Evolutionary conservation across 192 early-diverging fungal species (phyloP), one percentile per base, ranked within the genome.

Genomic region (Kickxella alabastrina): DNA sequence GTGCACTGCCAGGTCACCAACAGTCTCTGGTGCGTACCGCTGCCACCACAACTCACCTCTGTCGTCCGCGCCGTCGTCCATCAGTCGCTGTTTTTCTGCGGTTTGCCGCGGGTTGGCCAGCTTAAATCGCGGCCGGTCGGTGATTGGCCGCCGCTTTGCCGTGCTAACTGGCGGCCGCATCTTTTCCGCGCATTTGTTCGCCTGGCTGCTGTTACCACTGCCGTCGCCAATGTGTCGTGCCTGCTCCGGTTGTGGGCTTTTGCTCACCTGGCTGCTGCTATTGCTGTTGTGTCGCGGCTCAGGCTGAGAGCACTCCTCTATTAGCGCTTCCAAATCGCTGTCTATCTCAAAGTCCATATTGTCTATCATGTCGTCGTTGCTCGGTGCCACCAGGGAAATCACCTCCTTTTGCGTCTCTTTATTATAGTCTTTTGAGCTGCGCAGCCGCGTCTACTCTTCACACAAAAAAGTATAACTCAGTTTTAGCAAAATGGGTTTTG

Each of bases 1-100:
- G 53, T 82, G 73, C 27, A 83, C 62, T 2, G 80, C 80, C 21
- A 85, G 57, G 12, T 83, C 78, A 10, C 23, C 56, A 42, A 43
- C 40, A 0, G 31, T 48, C 1, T 38, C 44, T 1, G 75, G 75
- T 36, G 54, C 64, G 48, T 68, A 72, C 24, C 52, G 50, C 43
- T 63, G 64, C 71, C 71, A 75, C 71, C 71, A 75, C 43, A 75
- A 18, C 36, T 58, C 46, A 10, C 63, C 56, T 13, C 43, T 32
- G 10, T 54, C 48, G 23, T 58, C 54, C 1, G 28, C 27, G 4
- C 24, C 35, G 13, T 49, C 45, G 13, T 36, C 53, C 42, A 31
- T 6, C 39, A 35, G 24, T 6, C 25, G 0, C 43, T 17, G 13
- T 45, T 37, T 22, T 31, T 34, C 19, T 34, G 29, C 31, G 18